Evolutionary conservation across 2,329 filamentous ascomycete genomes (phyloP).

Genomic region (Trichoderma semiorbis): DNA sequence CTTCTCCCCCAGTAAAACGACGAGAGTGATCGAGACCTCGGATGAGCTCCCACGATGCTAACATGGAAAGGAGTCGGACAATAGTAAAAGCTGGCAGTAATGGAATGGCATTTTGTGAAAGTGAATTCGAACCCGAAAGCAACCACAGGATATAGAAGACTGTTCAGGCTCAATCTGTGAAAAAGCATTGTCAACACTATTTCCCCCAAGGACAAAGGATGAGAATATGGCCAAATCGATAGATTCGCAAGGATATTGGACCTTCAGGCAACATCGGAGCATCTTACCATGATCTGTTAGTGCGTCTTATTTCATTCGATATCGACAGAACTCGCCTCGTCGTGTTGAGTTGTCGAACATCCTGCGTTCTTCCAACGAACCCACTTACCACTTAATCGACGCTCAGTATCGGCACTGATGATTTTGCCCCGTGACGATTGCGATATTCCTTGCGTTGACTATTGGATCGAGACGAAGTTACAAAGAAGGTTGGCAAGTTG

Average conservation of each 20-base stretch:
- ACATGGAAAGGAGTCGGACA: conserved; percentile 39
- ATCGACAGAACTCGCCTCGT: background rate
- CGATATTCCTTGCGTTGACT: background rate
- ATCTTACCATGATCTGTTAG: background rate
- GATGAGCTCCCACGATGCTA: conserved; percentile 42
- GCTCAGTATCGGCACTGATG: background rate
- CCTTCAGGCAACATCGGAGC: conserved; percentile 4
- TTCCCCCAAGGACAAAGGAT: conserved; percentile 48
- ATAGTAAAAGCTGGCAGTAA: conserved; percentile 34
- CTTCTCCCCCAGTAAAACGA: conserved; percentile 30
- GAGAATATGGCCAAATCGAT: conserved; percentile 39
- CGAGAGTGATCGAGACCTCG: conserved; percentile 40
- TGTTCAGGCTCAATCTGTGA: conserved; percentile 23
- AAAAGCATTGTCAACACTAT: conserved; percentile 41
- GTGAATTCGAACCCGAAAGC: conserved; percentile 27
- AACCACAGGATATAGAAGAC: background rate
- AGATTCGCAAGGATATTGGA: conserved; percentile 28
- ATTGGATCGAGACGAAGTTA: background rate
- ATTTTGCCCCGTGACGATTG: background rate
- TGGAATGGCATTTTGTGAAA: conserved; percentile 34
- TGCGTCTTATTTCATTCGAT: background rate
- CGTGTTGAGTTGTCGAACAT: background rate
- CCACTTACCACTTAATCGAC: background rate
- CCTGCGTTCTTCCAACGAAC: background rate
- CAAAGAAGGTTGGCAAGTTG: background rate